A percentile compares a stretch with the other conserved stretches of the same genome.
These are phyloP conservation scores for Candida dubliniensis DNA, from an alignment of 1,139 yeast genomes.

Conservation along the genomic window DNA sequence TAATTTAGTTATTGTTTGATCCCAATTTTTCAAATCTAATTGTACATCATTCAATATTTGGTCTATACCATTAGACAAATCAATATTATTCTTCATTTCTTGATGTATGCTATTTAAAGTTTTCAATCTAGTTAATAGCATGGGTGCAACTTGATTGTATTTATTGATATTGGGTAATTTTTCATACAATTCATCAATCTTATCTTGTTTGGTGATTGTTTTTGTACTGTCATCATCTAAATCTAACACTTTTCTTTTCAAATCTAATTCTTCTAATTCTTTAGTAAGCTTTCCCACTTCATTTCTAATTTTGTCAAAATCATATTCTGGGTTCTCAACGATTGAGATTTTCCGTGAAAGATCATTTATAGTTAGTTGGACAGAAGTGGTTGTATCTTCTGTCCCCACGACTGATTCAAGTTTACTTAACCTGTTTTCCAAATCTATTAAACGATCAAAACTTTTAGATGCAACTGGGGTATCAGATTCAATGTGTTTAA, in stretches of 20 bases:
- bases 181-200: slow-evolving; percentile 39
- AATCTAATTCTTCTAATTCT: slow-evolving; percentile 20
- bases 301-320: slow-evolving; percentile 20
- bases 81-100: slow-evolving; percentile 31
- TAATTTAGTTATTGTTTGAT: slow-evolving; percentile 33
- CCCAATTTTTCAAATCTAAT: slow-evolving; percentile 44
- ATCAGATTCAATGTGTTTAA: not conserved
- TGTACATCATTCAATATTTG: slow-evolving; percentile 31
- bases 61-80: slow-evolving; percentile 35
- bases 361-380: slow-evolving; percentile 31
- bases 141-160: slow-evolving; percentile 38
- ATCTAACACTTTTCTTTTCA: slow-evolving; percentile 16
- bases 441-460: slow-evolving; percentile 4
- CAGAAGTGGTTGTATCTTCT: slow-evolving; percentile 18
- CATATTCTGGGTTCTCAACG: slow-evolving; percentile 37
- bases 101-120: slow-evolving; percentile 46
- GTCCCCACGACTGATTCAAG: slow-evolving; percentile 25
- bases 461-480: not conserved
- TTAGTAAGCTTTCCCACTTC: slow-evolving; percentile 18
- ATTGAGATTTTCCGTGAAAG: slow-evolving; percentile 38
- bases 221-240: slow-evolving; percentile 2
- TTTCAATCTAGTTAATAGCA: slow-evolving; percentile 42
- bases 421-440: slow-evolving; percentile 26
- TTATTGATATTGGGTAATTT: slow-evolving; percentile 38
- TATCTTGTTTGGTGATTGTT: slow-evolving; percentile 14